Conservation (phyloP, 2,329 filamentous ascomycete genomes). For the Scytalidium sp. region DNA sequence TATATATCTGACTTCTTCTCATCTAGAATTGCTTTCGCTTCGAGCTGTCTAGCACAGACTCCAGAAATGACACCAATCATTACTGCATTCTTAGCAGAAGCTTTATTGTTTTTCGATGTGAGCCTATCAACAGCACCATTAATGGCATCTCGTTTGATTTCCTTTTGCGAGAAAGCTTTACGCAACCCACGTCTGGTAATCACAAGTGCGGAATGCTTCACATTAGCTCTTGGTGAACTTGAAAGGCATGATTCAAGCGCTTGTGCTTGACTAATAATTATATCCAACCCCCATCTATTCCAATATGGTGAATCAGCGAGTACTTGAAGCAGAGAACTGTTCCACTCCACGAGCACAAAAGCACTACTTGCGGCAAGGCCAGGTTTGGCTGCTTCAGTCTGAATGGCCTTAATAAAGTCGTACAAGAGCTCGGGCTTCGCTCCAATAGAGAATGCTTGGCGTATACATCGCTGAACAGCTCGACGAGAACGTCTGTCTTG, state of each 20-base stretch:
- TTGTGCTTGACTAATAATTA: constrained; percentile 68
- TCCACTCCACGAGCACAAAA: constrained; percentile 91
- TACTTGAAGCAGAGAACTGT: constrained; percentile 72
- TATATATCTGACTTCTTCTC: constrained; percentile 70
- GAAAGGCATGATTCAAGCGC: constrained; percentile 76
- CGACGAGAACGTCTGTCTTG: constrained; percentile 79
- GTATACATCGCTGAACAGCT: constrained; percentile 79
- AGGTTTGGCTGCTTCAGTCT: constrained; percentile 70
- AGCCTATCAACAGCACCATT: constrained; percentile 61
- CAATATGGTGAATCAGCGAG: constrained; percentile 60
- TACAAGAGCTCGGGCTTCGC: constrained; percentile 55
- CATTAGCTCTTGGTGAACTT: constrained; percentile 56
- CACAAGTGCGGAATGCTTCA: constrained; percentile 72
- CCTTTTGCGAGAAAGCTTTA: constrained; percentile 61
- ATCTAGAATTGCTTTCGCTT: constrained; percentile 60
- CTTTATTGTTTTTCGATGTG: constrained; percentile 62
- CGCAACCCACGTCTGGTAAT: constrained; percentile 78
- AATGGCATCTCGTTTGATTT: constrained; percentile 45
- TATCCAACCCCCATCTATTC: constrained; percentile 61
- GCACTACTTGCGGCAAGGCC: constrained; percentile 77
- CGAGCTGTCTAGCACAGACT: constrained; percentile 71
- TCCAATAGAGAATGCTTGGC: constrained; percentile 59
- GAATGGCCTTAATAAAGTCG: constrained; percentile 64
- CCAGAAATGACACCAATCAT: constrained; percentile 85
- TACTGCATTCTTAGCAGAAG: constrained; percentile 68